Percentiles rank a stretch among this genome's conserved stretches.
phyloP scores from a whole-genome alignment of 2,329 filamentous ascomycete genomes.

The Plectosphaerella cucumerina region DNA sequence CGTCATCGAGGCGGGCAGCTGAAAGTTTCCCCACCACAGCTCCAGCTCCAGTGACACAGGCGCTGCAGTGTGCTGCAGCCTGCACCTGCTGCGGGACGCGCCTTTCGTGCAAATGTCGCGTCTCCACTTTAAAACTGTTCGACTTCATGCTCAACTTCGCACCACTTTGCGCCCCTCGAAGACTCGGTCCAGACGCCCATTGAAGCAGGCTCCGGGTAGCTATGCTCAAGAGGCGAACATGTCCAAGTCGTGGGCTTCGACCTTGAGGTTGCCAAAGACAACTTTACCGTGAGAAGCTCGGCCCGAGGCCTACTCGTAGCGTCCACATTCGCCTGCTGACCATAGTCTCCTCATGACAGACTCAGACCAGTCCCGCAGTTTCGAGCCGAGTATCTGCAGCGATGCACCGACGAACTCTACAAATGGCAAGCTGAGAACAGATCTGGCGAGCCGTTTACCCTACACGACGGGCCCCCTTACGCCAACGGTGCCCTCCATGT shows the following conservation, averaged over 20 bases:
- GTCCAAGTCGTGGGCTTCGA: constrained; percentile 67
- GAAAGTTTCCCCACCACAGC: not conserved
- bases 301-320: constrained; percentile 9
- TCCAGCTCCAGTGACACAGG: not conserved
- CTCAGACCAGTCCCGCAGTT: constrained; percentile 46
- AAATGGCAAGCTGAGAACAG: constrained; percentile 69
- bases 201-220: not conserved
- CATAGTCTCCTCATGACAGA: constrained; percentile 25
- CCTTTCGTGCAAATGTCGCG: not conserved
- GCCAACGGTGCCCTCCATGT: constrained; percentile 90
- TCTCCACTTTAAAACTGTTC: constrained; percentile 1
- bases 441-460: constrained; percentile 61
- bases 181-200: not conserved
- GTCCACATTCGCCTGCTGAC: not conserved
- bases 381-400: constrained; percentile 58
- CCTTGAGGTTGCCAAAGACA: constrained; percentile 70
- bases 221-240: constrained; percentile 20
- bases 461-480: constrained; percentile 96
- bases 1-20: not conserved
- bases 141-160: not conserved
- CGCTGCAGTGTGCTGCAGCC: no score
- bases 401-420: constrained; percentile 86
- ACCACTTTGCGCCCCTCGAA: not conserved
- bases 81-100: not conserved
- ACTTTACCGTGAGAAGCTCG: constrained; percentile 59